Percentiles rank a stretch among this genome's conserved stretches.
These are phyloP conservation scores for Aspergillus tamarii DNA, from an alignment of 2,329 filamentous ascomycete species.

Conservation along the genomic window DNA sequence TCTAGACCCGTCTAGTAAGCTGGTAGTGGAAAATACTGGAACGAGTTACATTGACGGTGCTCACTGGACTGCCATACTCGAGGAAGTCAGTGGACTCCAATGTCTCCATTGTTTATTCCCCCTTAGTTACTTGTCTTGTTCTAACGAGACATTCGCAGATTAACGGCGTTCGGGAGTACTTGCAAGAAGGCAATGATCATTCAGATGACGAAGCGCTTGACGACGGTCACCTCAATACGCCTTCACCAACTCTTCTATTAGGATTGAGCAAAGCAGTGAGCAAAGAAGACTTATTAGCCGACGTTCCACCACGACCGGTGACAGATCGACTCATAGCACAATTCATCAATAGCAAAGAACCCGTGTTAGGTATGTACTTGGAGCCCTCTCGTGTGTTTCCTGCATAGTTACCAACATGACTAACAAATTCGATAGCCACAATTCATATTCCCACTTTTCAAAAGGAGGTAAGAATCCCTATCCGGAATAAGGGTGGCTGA, in stretches of 20 bases:
- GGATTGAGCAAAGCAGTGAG: slow-evolving; percentile 27
- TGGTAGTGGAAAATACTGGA: slow-evolving; percentile 35
- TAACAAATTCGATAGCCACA: slow-evolving; percentile 23
- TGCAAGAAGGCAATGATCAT: slow-evolving; percentile 26
- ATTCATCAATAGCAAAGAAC: slow-evolving; percentile 38
- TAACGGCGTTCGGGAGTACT: slow-evolving; percentile 37
- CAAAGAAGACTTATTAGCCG: slow-evolving; percentile 37
- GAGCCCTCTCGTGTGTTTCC: not conserved
- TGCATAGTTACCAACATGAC: not conserved
- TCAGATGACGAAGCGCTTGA: slow-evolving; percentile 31
- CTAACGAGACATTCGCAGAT: slow-evolving; percentile 26
- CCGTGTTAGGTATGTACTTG: slow-evolving; percentile 30
- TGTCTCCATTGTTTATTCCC: not conserved
- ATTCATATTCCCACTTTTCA: slow-evolving; percentile 38
- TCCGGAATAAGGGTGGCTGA: not conserved
- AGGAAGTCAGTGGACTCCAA: slow-evolving; percentile 33
- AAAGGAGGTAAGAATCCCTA: slow-evolving; percentile 28
- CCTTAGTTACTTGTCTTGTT: not conserved
- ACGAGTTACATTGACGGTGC: slow-evolving; percentile 41
- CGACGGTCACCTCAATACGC: slow-evolving; percentile 20
- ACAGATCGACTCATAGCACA: slow-evolving; percentile 39
- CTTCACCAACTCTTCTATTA: slow-evolving; percentile 34
- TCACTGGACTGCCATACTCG: slow-evolving; percentile 42
- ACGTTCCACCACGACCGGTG: slow-evolving; percentile 34
- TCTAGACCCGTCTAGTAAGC: slow-evolving; percentile 31